phyloP scores from a whole-genome alignment of 1,284 basidiomycete genomes.

The Sanghuangporus baumii region DNA sequence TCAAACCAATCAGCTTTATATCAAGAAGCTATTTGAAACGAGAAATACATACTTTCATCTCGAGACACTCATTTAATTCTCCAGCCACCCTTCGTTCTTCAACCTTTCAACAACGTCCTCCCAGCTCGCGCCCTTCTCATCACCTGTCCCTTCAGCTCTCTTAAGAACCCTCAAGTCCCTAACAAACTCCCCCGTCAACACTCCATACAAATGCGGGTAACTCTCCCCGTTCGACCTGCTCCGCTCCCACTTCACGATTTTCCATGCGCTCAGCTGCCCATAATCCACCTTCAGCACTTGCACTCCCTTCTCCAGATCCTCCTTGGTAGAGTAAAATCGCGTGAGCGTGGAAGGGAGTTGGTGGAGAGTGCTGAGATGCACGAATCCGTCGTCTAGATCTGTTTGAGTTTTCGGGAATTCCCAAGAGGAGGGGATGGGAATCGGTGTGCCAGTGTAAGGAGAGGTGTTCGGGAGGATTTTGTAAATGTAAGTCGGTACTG shows the following conservation, averaged over 20 bases:
- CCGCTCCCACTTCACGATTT: conserved; percentile 18
- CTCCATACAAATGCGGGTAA: conserved; percentile 19
- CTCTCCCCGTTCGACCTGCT: conserved; percentile 13
- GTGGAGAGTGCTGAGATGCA: conserved; percentile 20
- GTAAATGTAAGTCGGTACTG: conserved; percentile 17
- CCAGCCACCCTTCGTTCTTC: conserved; percentile 8
- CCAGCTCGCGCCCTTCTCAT: conserved; percentile 7
- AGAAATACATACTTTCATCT: neutral
- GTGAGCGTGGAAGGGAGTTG: conserved; percentile 21
- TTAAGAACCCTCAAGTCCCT: conserved; percentile 9
- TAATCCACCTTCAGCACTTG: conserved; percentile 22
- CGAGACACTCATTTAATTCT: neutral
- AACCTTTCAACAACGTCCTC: neutral
- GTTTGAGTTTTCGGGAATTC: conserved; percentile 18
- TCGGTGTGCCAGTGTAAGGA: conserved; percentile 14
- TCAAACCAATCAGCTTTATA: too few species aligned
- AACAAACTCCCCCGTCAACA: conserved; percentile 15
- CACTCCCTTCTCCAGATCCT: conserved; percentile 18
- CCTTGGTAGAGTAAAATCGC: conserved; percentile 19
- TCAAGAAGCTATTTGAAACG: too few species aligned
- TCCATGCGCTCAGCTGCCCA: conserved; percentile 8
- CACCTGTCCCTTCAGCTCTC: neutral
- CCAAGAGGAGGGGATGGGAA: conserved; percentile 14
- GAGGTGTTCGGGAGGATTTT: conserved; percentile 18
- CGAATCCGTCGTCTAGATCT: conserved; percentile 23